Conservation (phyloP, 75 land plant species). For the Cryptomeria japonica region DNA sequence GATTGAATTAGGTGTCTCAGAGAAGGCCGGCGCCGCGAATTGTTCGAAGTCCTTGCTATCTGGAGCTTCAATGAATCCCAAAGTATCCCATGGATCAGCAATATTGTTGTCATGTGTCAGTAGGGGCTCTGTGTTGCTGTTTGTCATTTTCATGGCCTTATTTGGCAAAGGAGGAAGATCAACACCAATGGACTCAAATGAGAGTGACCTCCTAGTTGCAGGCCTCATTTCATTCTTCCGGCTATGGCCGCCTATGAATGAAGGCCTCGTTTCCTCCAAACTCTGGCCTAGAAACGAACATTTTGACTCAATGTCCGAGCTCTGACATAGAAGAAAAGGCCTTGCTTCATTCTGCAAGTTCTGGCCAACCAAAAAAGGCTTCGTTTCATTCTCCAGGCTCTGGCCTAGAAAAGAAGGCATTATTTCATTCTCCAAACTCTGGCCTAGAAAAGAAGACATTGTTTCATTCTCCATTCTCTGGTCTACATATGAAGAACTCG, state of each 20-base stretch:
- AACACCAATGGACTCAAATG: conserved; percentile 5
- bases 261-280: background rate
- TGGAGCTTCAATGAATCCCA: conserved; percentile 32
- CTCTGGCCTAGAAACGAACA: background rate
- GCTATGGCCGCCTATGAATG: background rate
- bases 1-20: background rate
- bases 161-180: conserved; percentile 12
- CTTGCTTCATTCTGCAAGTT: background rate
- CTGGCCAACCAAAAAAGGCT: background rate
- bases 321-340: background rate
- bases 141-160: background rate
- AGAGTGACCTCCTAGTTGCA: background rate
- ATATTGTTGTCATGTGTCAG: conserved; percentile 7
- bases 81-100: conserved; percentile 12
- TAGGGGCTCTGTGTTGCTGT: background rate
- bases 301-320: background rate
- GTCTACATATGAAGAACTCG: background rate
- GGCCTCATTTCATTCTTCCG: background rate
- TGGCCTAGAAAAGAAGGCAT: background rate
- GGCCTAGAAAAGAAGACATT: background rate
- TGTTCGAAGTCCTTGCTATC: conserved; percentile 47
- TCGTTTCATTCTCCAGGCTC: background rate
- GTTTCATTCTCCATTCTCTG: background rate
- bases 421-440: background rate
- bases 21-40: conserved; percentile 37